A percentile compares a stretch with the other conserved stretches of the same genome.
These are phyloP conservation scores for Fusarium equiseti DNA, from an alignment of 2,329 filamentous ascomycete genomes.

Conservation along the genomic window DNA sequence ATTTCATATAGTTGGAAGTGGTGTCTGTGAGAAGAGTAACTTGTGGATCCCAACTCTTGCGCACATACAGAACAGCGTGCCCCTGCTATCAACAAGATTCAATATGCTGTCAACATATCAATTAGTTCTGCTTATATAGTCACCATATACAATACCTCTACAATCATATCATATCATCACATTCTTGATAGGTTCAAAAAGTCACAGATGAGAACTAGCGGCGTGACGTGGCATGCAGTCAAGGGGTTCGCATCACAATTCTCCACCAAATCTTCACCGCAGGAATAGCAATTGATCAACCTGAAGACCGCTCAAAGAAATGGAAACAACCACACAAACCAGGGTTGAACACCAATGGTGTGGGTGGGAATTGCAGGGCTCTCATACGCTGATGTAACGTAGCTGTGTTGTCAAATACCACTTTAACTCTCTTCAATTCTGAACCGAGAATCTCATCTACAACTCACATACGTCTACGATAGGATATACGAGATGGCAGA, in stretches of 20 bases:
- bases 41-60: neutral
- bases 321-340: neutral
- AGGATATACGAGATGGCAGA: neutral
- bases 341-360: neutral
- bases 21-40: neutral
- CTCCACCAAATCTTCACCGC: neutral
- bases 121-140: neutral
- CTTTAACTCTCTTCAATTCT: neutral
- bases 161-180: neutral
- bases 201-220: neutral
- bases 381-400: neutral
- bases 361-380: neutral
- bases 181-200: neutral
- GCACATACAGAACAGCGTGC: accelerated
- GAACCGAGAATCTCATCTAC: too few relatives aligned
- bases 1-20: neutral
- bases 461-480: accelerated
- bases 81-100: too few relatives aligned
- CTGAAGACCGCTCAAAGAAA: neutral
- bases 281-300: neutral
- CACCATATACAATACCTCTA: accelerated
- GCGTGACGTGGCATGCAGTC: neutral
- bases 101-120: neutral
- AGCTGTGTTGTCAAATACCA: neutral
- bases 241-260: neutral